These are phyloP conservation scores for Dipteronia sinensis DNA, from an alignment of 345 rosid species.

Conservation along the genomic window DNA sequence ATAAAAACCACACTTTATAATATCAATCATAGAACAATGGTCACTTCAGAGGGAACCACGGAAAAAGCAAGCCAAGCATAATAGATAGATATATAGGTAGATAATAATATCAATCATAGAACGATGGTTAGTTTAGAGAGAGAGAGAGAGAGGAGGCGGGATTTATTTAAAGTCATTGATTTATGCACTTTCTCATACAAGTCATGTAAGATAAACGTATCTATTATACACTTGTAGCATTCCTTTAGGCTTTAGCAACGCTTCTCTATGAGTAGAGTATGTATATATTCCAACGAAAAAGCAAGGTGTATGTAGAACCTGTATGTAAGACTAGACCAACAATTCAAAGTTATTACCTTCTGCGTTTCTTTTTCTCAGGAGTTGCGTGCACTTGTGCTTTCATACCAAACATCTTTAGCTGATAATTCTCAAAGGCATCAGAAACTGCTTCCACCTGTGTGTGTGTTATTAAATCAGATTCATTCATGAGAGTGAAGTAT, in stretches of 20 bases:
- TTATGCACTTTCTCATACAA: neutral
- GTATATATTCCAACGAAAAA: neutral
- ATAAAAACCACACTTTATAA: too few species aligned
- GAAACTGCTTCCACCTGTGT: constrained; percentile 47
- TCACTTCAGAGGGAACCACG: too few species aligned
- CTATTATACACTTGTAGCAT: neutral
- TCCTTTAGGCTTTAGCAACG: neutral
- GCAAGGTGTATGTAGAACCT: neutral
- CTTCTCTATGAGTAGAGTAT: neutral
- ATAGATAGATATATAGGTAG: too few species aligned
- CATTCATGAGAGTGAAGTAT: neutral
- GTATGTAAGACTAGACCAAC: neutral
- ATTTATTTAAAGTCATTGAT: neutral
- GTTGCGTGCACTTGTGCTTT: constrained; percentile 38
- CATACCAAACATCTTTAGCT: constrained; percentile 34
- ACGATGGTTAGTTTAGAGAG: neutral
- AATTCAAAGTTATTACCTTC: constrained; percentile 10
- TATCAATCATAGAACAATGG: too few species aligned
- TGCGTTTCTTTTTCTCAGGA: constrained; percentile 39
- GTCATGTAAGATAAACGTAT: neutral
- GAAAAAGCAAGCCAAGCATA: too few species aligned
- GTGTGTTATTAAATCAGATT: neutral
- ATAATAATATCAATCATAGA: too few species aligned
- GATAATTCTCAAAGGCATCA: constrained; percentile 50
- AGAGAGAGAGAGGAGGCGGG: neutral